Base-by-base conservation (phyloP, 176 grass and related monocot species). In the Cocos nucifera region DNA sequence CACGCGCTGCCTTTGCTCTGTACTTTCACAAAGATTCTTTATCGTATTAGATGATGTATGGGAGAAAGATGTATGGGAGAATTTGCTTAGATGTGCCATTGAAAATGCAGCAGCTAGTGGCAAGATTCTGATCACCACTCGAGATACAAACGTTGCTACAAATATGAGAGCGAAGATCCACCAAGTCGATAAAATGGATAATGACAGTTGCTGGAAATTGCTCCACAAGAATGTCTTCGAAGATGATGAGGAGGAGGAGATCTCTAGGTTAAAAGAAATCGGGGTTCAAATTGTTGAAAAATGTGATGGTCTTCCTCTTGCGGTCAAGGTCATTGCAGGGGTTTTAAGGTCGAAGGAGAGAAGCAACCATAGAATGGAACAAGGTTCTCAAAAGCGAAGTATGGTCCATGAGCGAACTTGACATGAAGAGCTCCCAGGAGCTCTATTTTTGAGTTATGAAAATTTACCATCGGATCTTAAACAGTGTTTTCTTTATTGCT, bases 401-500 rank as follows among this genome's bases (percentile, higher is more conserved):
- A 21, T 21, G 21, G 21, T 21, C 21, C 1, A 21, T 21, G 21
- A 21, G 21, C 21, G 21, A 21, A 21, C 21, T 21, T 21, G 21
- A 21, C 21, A 21, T n/a, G n/a, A 21, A 21, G 21, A 21, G 21
- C 21, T 21, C 21, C 21, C 21, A 21, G 1, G 21, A 21, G 84
- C 89, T 52, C 56, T 95, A 2, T 88, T 85, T 64, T 66, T 95
- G 54, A 77, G 78, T 74, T 88, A 85, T 49, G 67, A 73, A 20
- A 72, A 95, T 75, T 77, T 95, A 59, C 72, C 81, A 19, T 84
- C 85, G 62, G 57, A 82, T 54, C 60, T 88, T 2, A 95, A 95
- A 59, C 84, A 95, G 63, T 95, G 89, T 27, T 95, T 95, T 66
- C 81, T 95, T 15, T 80, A 85, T 58, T 95, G 78, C 49, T 77